Evolutionary conservation across 1,139 yeast species (phyloP).

Genomic region (Geotrichum restrictum): DNA sequence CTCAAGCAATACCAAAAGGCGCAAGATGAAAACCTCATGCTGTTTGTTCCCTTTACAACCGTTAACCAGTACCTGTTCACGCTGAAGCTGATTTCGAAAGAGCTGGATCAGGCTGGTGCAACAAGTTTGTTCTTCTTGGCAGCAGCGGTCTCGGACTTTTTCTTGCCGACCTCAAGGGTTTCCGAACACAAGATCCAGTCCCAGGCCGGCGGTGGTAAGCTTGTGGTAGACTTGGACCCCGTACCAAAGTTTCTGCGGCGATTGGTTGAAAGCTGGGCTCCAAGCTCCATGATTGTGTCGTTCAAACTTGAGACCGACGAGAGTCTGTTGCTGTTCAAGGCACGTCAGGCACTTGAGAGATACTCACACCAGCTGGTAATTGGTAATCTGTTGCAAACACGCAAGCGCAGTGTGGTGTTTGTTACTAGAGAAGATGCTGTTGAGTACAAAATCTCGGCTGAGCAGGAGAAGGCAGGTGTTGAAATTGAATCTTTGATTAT

Average conservation of each 20-base stretch:
- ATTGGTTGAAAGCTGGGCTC: slow-evolving; percentile 92
- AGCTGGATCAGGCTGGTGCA: slow-evolving; percentile 46
- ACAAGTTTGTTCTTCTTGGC: slow-evolving; percentile 69
- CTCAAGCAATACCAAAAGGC: slow-evolving; percentile 63
- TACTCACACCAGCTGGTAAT: slow-evolving; percentile 92
- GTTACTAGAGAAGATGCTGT: slow-evolving; percentile 51
- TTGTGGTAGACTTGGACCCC: slow-evolving; percentile 83
- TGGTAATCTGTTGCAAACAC: slow-evolving; percentile 85
- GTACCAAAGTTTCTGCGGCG: slow-evolving; percentile 91
- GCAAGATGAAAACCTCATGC: slow-evolving; percentile 54
- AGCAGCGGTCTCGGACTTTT: slow-evolving; percentile 96
- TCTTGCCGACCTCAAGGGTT: slow-evolving; percentile 75
- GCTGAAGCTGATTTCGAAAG: slow-evolving; percentile 60
- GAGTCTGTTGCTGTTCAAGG: slow-evolving; percentile 65
- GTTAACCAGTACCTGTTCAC: slow-evolving; percentile 92
- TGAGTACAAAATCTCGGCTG: slow-evolving; percentile 53
- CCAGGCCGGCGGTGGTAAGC: slow-evolving; percentile 59
- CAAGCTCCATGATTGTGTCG: slow-evolving; percentile 88
- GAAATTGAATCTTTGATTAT: slow-evolving; percentile 77
- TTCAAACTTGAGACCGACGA: slow-evolving; percentile 91
- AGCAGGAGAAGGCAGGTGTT: slow-evolving; percentile 41
- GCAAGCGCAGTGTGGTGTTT: slow-evolving; percentile 84
- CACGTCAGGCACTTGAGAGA: slow-evolving; percentile 69
- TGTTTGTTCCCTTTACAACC: slow-evolving; percentile 84
- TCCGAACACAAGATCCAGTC: slow-evolving; percentile 96